Evolutionary conservation across 2,329 filamentous ascomycete genomes (phyloP), one percentile per base, ranked within the genome.

Genomic region (Fusarium dlaminii): DNA sequence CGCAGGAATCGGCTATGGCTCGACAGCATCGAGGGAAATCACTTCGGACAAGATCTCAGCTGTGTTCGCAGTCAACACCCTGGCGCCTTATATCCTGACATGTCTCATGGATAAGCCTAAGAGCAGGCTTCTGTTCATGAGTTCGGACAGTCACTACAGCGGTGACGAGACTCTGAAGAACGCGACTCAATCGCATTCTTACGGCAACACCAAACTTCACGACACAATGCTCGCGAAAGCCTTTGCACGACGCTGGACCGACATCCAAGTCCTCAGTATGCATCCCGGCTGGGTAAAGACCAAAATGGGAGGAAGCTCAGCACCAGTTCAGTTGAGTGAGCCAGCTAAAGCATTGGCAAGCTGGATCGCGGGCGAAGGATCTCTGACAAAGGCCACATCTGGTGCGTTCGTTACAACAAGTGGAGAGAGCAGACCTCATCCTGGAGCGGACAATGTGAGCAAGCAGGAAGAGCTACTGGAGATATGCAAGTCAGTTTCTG

Each of bases 211-310:
- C 5, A 76, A 76, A 6, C 70, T 76, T 10, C 74, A 76, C 15
- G 73, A 74, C 4, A 68, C 73, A 9, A 72, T 76, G 64, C 70
- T 76, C 8, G 68, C 73, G 6, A 76, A 76, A 4, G 71, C 71
- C 3, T 70, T 76, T 32, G 70, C 73, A 5, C 37, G 73, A 14
- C 59, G 74, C 1, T 74, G 71, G 61, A 51, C 40, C 1, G 63
- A 68, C 12, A 63, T 76, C 13, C 71, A 74, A 24, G 59, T 76
- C 13, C 22, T 76, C 13, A 75, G 71, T 45, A 74, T 76, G 67
- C 68, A 76, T 20, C 74, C 74, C 0, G 74, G 74, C 7, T 76
- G 73, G 74, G 74, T 76, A 5, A 67, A 58, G 39, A 76, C 74
- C 7, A 76, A 76, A 29, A 74, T 76, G 71, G 74, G 74, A 22